Evolutionary conservation across 1,284 basidiomycete genomes (phyloP).

Genomic region (Malassezia brasiliensis): DNA sequence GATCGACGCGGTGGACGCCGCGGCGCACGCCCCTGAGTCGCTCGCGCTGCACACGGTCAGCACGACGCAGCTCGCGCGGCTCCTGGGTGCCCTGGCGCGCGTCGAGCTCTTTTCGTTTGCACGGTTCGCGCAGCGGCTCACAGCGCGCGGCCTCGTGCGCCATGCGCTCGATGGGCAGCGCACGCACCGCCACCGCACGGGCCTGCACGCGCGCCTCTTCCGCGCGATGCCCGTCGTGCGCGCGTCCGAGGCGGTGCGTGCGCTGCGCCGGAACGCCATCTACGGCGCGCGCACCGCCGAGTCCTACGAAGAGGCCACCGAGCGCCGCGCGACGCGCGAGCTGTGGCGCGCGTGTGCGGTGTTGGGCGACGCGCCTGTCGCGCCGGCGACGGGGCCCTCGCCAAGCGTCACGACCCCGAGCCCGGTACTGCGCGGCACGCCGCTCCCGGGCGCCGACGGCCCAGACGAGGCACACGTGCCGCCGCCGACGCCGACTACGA

Average conservation of each 20-base stretch:
- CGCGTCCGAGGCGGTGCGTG: conserved; percentile 23
- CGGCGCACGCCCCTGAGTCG: no score
- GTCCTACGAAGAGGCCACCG: conserved; percentile 42
- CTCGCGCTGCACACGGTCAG: background rate
- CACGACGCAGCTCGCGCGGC: conserved; percentile 1
- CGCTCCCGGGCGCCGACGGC: background rate
- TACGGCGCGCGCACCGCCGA: conserved; percentile 39
- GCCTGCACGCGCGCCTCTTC: conserved; percentile 30
- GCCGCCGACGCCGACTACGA: background rate
- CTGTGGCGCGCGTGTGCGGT: conserved; percentile 10
- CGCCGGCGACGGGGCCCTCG: background rate
- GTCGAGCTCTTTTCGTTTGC: conserved; percentile 69
- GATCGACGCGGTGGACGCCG: conserved; percentile 6
- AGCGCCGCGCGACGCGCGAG: conserved; percentile 36
- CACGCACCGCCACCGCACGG: conserved; percentile 8
- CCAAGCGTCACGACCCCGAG: background rate
- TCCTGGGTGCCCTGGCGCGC: conserved; percentile 64
- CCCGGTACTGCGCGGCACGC: background rate
- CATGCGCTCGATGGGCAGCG: background rate
- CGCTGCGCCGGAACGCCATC: conserved; percentile 37
- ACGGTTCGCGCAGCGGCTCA: conserved; percentile 71
- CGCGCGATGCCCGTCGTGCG: conserved; percentile 33
- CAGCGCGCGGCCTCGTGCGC: conserved; percentile 59
- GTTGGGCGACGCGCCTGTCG: background rate
- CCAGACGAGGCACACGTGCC: background rate